Evolutionary conservation across 768 basidiomycete species (phyloP).

Genomic region (Filobasidium floriforme): DNA sequence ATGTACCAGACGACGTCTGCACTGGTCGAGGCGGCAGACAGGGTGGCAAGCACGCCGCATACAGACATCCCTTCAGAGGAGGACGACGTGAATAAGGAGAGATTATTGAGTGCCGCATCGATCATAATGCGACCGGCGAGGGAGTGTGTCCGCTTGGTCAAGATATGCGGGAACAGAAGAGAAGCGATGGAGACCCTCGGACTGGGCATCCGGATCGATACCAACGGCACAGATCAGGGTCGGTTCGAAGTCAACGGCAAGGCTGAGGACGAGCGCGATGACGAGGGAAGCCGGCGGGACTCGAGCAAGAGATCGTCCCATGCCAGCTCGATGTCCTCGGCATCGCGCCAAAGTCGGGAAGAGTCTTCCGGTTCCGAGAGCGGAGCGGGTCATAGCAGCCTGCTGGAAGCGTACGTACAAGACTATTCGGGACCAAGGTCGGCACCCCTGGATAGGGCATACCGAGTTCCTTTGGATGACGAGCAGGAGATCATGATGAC

Average conservation of each 20-base stretch:
- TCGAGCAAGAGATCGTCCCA: constrained; percentile 49
- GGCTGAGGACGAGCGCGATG: neutral
- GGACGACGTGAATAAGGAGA: constrained; percentile 68
- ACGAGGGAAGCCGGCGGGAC: neutral
- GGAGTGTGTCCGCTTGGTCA: constrained; percentile 80
- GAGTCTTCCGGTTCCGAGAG: neutral
- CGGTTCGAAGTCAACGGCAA: neutral
- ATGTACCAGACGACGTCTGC: constrained; percentile 75
- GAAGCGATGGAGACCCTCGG: constrained; percentile 16
- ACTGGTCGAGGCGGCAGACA: constrained; percentile 79
- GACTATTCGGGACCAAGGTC: neutral
- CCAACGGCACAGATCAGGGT: neutral
- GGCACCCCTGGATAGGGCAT: neutral
- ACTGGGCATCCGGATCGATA: constrained; percentile 7
- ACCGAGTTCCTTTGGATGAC: neutral
- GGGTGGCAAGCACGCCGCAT: constrained; percentile 56
- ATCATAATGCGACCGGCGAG: constrained; percentile 76
- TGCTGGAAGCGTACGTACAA: neutral
- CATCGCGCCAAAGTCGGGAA: neutral
- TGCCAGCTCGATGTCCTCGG: constrained; percentile 51
- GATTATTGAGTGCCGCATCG: constrained; percentile 75
- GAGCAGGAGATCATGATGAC: constrained; percentile 6
- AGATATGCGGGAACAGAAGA: constrained; percentile 53
- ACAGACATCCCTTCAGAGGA: constrained; percentile 52
- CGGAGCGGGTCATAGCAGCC: neutral